Evolutionary conservation across 2,329 filamentous ascomycete species (phyloP).

Genomic region (Fusarium oxysporum): DNA sequence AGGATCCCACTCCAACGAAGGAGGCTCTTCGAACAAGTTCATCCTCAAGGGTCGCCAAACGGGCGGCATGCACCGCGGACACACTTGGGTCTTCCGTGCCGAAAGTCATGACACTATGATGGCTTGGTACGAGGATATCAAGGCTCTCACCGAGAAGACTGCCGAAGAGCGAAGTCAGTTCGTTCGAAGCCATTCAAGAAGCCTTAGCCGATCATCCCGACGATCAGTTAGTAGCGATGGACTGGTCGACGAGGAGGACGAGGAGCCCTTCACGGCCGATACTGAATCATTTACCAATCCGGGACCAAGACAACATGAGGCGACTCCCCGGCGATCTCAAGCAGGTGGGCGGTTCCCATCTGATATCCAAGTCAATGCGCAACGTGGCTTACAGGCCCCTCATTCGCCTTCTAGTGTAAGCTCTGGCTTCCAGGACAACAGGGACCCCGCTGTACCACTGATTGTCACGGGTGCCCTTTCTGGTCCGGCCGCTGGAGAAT

Average conservation of each 20-base stretch:
- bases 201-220: constrained; percentile 75
- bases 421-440: constrained; percentile 67
- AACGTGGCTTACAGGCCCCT: constrained; percentile 83
- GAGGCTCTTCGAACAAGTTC: constrained; percentile 94
- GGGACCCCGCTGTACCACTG: constrained; percentile 69
- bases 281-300: constrained; percentile 60
- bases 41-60: constrained; percentile 97
- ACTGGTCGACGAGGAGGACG: constrained; percentile 79
- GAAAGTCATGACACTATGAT: constrained; percentile 93
- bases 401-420: constrained; percentile 85
- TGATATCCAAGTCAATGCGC: constrained; percentile 84
- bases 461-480: constrained; percentile 69
- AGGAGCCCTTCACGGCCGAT: constrained; percentile 69
- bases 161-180: constrained; percentile 90
- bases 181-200: constrained; percentile 83
- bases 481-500: constrained; percentile 44
- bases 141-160: constrained; percentile 86
- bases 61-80: constrained; percentile 87
- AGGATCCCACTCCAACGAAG: constrained; percentile 86
- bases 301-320: constrained; percentile 62
- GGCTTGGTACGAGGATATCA: constrained; percentile 95
- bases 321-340: constrained; percentile 75
- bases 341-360: constrained; percentile 97
- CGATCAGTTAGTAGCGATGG: constrained; percentile 78
- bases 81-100: constrained; percentile 78